Evolutionary conservation across 2,329 filamentous ascomycete species (phyloP).

Genomic region (Neurospora sp.): DNA sequence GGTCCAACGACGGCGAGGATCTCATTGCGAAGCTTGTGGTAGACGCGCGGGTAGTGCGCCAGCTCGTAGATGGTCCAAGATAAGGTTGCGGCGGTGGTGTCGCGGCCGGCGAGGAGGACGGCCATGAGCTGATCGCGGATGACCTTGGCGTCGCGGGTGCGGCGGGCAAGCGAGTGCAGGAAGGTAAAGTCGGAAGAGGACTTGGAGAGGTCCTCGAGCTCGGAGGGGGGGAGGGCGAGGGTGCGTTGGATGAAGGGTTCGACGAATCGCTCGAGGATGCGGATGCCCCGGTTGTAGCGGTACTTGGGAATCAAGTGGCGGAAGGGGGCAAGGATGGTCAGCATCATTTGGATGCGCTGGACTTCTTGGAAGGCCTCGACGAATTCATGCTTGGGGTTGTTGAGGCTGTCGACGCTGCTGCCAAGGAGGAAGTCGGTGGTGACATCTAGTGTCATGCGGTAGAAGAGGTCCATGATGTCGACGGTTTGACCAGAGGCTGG

Average conservation of each 20-base stretch:
- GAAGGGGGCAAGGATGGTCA: conserved; percentile 46
- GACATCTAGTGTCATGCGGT: conserved; percentile 55
- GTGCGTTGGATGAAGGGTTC: conserved; percentile 58
- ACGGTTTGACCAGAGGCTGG: conserved; percentile 43
- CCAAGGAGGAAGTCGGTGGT: conserved; percentile 61
- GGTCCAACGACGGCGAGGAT: conserved; percentile 21
- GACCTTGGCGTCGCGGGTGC: conserved; percentile 51
- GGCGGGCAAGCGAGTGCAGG: conserved; percentile 63
- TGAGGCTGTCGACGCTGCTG: conserved; percentile 38
- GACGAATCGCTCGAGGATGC: conserved; percentile 58
- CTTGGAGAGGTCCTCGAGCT: conserved; percentile 60
- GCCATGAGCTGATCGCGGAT: conserved; percentile 70
- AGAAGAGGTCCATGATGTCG: conserved; percentile 53
- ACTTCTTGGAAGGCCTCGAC: conserved; percentile 61
- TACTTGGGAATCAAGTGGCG: conserved; percentile 46
- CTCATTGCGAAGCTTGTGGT: conserved; percentile 27
- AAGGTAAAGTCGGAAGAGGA: conserved; percentile 61
- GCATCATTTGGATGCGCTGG: conserved; percentile 54
- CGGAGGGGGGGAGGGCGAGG: conserved; percentile 49
- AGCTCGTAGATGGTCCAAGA: conserved; percentile 30
- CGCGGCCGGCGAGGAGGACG: conserved; percentile 60
- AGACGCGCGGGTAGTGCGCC: conserved; percentile 25
- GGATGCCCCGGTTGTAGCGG: conserved; percentile 52
- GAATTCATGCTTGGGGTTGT: conserved; percentile 45
- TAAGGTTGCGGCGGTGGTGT: conserved; percentile 43